phyloP scores from a whole-genome alignment of 202 grass and related monocot genomes.

The Thinopyrum obtusiflorum region DNA sequence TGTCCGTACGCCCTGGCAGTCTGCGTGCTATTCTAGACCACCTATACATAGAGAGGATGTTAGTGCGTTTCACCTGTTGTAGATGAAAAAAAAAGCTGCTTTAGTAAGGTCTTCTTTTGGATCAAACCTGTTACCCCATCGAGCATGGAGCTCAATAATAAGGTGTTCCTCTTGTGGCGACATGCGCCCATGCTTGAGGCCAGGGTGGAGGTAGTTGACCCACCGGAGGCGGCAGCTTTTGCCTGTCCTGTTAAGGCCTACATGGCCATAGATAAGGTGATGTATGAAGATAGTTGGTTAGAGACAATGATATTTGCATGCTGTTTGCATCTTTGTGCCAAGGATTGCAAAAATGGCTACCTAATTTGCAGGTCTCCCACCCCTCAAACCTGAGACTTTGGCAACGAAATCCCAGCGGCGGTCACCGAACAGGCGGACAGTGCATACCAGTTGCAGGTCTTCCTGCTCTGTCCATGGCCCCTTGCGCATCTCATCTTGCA shows the following conservation, averaged over 20 bases:
- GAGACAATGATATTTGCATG: not conserved
- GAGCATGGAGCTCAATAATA: slow-evolving; percentile 57
- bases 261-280: slow-evolving; percentile 25
- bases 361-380: slow-evolving; percentile 49
- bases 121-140: slow-evolving; percentile 63
- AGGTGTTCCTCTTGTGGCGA: slow-evolving; percentile 52
- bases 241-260: slow-evolving; percentile 61
- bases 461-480: slow-evolving; percentile 76
- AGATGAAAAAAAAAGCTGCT: slow-evolving; percentile 5
- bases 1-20: slow-evolving; percentile 58
- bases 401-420: slow-evolving; percentile 91
- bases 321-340: slow-evolving; percentile 4
- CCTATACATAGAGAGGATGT: slow-evolving; percentile 26
- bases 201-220: slow-evolving; percentile 77
- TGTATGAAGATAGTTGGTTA: slow-evolving; percentile 15
- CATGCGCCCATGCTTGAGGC: slow-evolving; percentile 66
- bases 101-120: not conserved
- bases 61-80: slow-evolving; percentile 13
- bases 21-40: slow-evolving; percentile 58
- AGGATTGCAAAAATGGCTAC: slow-evolving; percentile 22
- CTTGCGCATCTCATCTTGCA: slow-evolving; percentile 44
- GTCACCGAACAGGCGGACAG: slow-evolving; percentile 81
- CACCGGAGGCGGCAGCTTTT: slow-evolving; percentile 76
- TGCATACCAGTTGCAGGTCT: slow-evolving; percentile 77
- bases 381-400: slow-evolving; percentile 85